Evolutionary conservation across 371 early-diverging fungal genomes (phyloP), one percentile per base, ranked within the genome.

Genomic region (Mucor mucedo): DNA sequence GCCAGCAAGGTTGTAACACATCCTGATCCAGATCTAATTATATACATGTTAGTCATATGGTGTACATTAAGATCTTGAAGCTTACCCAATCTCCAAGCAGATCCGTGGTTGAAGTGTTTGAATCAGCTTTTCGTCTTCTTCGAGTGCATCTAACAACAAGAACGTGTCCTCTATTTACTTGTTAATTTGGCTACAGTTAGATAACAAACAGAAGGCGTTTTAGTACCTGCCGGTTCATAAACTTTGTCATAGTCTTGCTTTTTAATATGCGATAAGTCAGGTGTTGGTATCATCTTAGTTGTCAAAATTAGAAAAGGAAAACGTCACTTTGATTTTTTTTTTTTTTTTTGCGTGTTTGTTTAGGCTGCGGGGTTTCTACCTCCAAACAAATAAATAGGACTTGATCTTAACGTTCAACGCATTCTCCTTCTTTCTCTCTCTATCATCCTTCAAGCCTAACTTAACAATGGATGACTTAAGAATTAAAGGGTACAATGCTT

Each of bases 121-220:
- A 53, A 95, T 62, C 48, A 71, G 66, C 8, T 68, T 33, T 5
- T 70, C 71, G 55, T 96, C 96, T 58, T 83, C 75, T 71, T 96
- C 96, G n/a, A 97, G 82, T 2, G 95, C 93, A 70, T 96, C 97
- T 35, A 98, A 75, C 21, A 98, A 80, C 56, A 97, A 71, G 69
- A 94, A 98, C 0, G 96, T 95, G 75, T 98, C 98, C 86, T 98
- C 97, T 78, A 42, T 47, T 47, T 5, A 8, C 8, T 14, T 16
- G 16, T 16, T 8, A 35, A 8, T 1, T 8, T 6, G 8, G 35
- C 1, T 35, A 35, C 35, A 6, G 35, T 14, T 16, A n/a, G 5
- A n/a, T 21, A 27, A 47, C 3, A 21, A 40, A n/a, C 29, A 40
- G 44, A 16, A 35, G 21, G 27, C 4, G 8, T 57, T 2, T 53